Base-by-base conservation (phyloP, 306 rosid species). In the Cicer pinnatifidum region DNA sequence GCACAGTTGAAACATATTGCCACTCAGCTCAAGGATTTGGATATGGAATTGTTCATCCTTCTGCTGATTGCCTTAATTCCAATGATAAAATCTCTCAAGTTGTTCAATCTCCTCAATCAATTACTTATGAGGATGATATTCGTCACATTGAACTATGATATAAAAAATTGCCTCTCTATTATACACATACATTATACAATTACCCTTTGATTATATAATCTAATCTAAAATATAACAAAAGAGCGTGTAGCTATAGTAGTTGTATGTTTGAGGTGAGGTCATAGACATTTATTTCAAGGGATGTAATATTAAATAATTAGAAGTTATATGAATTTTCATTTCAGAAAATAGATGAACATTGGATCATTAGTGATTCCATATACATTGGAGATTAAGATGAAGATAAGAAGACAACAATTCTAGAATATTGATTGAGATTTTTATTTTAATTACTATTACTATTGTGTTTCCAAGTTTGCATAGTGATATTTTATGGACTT, bases 1-100 rank as follows among this genome's bases (percentile, higher is more conserved):
- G 99, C 57, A 81, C 89, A 0, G 99, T 82, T 67, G 99, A 95
- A 80, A 80, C 99, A 51, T 95, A 90, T 51, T 95, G 99, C 73
- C 90, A 92, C 81, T 88, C 97, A 53, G 99, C 99, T 10, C 88
- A 89, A 85, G 99, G 97, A 39, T 88, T 86, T 52, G 89, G 93
- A 28, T 86, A 82, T 47, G 99, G 97, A 0, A 67, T 81, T 2
- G 88, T 95, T 39, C 96, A 95, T 78, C 99, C 99, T 68, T 88
- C 97, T 23, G 99, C 97, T 23, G 99, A 95, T 59, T 95, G 99
- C 82, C 90, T 95, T n/a, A 87, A 28, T 67, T 85, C 96, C 44
- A 73, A 51, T 8, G 99, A 88, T 82, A 85, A 89, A 23, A 50
- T 39, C 35, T 75, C 78, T 66, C 76, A 83, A 35, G 16, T 56